A percentile compares a stretch with the other conserved stretches of the same genome.
phyloP scores from a whole-genome alignment of 192 early-diverging fungal species.

The Coemansia guatemalensis region DNA sequence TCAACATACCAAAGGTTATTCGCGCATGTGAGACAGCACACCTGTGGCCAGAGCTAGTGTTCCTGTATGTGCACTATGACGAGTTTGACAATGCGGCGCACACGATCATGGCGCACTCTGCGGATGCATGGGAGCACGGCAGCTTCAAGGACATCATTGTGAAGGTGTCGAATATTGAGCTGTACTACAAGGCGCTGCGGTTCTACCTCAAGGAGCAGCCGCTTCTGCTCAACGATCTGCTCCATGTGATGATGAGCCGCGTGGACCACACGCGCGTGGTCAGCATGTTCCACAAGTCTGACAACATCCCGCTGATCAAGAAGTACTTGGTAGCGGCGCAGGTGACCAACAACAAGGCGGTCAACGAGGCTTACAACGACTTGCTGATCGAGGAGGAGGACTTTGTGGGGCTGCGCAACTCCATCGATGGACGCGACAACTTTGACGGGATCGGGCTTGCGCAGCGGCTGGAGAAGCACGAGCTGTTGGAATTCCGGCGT shows the following conservation, averaged over 20 bases:
- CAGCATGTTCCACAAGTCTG: conserved; percentile 96
- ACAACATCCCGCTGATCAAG: conserved; percentile 97
- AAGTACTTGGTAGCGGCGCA: conserved; percentile 96
- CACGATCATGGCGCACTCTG: conserved; percentile 94
- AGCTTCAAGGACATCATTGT: conserved; percentile 96
- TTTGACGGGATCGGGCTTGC: conserved; percentile 94
- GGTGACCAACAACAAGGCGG: conserved; percentile 87
- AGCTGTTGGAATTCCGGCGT: conserved; percentile 95
- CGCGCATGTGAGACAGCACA: conserved; percentile 89
- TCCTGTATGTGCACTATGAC: conserved; percentile 98
- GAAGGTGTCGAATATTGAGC: conserved; percentile 96
- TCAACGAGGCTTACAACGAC: conserved; percentile 96
- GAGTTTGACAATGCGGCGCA: conserved; percentile 98
- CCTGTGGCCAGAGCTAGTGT: conserved; percentile 96
- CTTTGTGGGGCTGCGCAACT: conserved; percentile 88
- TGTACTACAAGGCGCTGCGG: conserved; percentile 96
- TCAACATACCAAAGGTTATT: conserved; percentile 99
- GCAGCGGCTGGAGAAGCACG: conserved; percentile 91
- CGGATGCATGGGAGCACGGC: conserved; percentile 95
- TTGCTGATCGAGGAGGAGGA: conserved; percentile 98
- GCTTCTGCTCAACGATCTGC: conserved; percentile 87
- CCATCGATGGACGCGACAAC: conserved; percentile 91
- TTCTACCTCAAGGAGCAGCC: conserved; percentile 98
- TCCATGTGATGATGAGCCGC: conserved; percentile 82
- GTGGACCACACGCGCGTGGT: conserved; percentile 98